Evolutionary conservation across 2,329 filamentous ascomycete species (phyloP).

Genomic region (Pseudovirgaria hyperparasitica): DNA sequence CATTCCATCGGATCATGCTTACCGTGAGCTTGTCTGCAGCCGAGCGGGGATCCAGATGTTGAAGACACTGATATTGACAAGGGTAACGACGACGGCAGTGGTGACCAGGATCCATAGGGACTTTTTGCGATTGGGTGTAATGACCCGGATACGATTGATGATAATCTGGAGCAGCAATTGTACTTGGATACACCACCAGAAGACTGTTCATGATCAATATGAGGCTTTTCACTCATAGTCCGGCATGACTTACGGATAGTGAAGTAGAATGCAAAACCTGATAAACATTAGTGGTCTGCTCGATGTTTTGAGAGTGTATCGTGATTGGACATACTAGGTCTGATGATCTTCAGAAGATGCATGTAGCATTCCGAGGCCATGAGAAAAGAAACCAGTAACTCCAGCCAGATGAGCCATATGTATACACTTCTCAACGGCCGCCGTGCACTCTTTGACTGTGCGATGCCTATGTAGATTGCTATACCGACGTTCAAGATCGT

Average conservation of each 20-base stretch:
- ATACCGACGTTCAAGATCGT: slow-evolving; percentile 15
- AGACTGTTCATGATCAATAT: slow-evolving; percentile 12
- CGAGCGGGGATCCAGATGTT: slow-evolving; percentile 29
- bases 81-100: slow-evolving; percentile 24
- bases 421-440: slow-evolving; percentile 26
- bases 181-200: slow-evolving; percentile 25
- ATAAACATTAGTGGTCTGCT: slow-evolving; percentile 1
- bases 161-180: slow-evolving; percentile 27
- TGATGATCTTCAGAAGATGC: slow-evolving; percentile 19
- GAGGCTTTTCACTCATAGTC: background rate
- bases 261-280: slow-evolving; percentile 22
- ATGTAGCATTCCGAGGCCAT: slow-evolving; percentile 30
- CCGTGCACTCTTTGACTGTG: slow-evolving; percentile 15
- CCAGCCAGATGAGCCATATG: slow-evolving; percentile 37
- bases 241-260: slow-evolving; percentile 12
- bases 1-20: slow-evolving; percentile 3
- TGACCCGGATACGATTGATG: slow-evolving; percentile 26
- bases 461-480: slow-evolving; percentile 20
- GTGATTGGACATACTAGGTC: slow-evolving; percentile 15
- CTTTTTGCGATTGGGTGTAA: slow-evolving; percentile 17
- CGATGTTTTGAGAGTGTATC: too few relatives aligned
- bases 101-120: slow-evolving; percentile 22
- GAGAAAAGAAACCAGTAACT: slow-evolving; percentile 29
- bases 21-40: slow-evolving; percentile 16
- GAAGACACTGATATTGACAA: slow-evolving; percentile 24